Percentiles rank a stretch among this genome's conserved stretches.
Evolutionary conservation across 2,329 filamentous ascomycete species (phyloP).

Genomic region (Botrytis hyacinthi): DNA sequence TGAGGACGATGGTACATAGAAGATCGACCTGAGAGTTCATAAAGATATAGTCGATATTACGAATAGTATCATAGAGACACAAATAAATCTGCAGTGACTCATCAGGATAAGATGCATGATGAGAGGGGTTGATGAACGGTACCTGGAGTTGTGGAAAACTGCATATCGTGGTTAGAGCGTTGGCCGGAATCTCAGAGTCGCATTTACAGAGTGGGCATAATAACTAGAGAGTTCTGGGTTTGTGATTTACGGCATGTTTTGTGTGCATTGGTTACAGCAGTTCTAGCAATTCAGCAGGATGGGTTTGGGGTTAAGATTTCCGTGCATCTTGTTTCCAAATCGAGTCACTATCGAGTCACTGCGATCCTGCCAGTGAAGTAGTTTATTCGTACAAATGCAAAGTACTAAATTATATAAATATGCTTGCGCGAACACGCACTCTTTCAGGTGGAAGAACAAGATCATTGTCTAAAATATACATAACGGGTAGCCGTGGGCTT

Average conservation of each 20-base stretch:
- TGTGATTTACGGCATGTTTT: background rate
- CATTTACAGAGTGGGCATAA: background rate
- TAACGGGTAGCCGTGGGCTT: background rate
- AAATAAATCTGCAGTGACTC: background rate
- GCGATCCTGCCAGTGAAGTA: background rate
- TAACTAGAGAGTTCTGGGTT: too few species aligned
- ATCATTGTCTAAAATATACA: background rate
- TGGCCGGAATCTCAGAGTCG: background rate
- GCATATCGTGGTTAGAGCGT: too few species aligned
- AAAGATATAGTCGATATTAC: background rate
- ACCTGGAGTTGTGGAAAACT: too few species aligned
- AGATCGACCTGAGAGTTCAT: background rate
- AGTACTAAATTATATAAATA: background rate
- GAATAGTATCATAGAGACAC: background rate
- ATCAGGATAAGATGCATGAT: too few species aligned
- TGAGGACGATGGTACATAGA: background rate
- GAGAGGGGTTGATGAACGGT: background rate
- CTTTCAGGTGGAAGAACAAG: background rate
- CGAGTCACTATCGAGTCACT: too few species aligned
- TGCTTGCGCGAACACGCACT: background rate
- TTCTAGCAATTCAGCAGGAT: background rate
- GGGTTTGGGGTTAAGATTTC: background rate
- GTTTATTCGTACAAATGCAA: background rate
- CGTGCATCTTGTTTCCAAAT: background rate
- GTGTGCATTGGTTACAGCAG: too few species aligned